Evolutionary conservation across 176 grass and related monocot species (phyloP).

Genomic region (Olyra latifolia): DNA sequence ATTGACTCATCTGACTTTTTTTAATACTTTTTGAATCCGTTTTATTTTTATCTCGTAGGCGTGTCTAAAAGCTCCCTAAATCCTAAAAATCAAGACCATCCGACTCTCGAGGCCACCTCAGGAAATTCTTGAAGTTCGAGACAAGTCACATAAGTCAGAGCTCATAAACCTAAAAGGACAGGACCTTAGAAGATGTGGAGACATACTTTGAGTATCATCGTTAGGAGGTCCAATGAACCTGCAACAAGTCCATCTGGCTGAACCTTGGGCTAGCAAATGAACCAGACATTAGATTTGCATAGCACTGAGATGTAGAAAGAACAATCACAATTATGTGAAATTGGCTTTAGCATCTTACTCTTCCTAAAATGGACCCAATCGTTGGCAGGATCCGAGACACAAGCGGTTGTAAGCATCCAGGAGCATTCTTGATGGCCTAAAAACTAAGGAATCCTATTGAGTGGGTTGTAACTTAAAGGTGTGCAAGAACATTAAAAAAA

Average conservation of each 20-base stretch:
- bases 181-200: background rate
- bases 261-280: constrained; percentile 58
- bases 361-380: constrained; percentile 73
- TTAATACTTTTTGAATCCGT: no score
- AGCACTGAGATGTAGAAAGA: constrained; percentile 16
- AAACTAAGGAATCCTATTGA: constrained; percentile 58
- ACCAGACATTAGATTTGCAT: constrained; percentile 41
- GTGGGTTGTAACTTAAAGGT: constrained; percentile 38
- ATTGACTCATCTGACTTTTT: no score
- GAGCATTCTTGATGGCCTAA: constrained; percentile 95
- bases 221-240: constrained; percentile 85
- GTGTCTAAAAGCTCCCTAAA: no score
- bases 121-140: no score
- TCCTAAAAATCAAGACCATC: no score
- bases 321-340: constrained; percentile 10
- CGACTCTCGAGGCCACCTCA: no score
- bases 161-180: no score
- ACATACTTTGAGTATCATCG: constrained; percentile 90
- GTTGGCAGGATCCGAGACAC: constrained; percentile 79
- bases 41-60: no score
- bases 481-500: background rate
- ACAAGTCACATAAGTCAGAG: no score
- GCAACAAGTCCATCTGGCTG: constrained; percentile 74
- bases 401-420: constrained; percentile 73
- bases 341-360: constrained; percentile 52